Base-by-base conservation (phyloP, 1,284 basidiomycete genomes). In the Meira nashicola region DNA sequence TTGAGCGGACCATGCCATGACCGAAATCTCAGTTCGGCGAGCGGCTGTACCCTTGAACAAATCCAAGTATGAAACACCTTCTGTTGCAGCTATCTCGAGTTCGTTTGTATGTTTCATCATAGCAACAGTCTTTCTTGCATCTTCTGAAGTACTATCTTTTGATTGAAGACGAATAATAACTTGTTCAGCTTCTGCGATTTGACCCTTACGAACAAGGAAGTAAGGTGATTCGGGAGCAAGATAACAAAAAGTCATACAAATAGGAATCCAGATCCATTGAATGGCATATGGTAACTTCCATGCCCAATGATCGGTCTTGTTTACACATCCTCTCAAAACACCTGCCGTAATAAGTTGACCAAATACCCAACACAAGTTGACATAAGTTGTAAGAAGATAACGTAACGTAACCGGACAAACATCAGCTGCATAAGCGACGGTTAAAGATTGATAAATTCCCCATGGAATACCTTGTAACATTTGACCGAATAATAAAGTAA, bases 391-490 rank as follows among this genome's bases (percentile, higher is more conserved):
- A 12, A 83, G 73, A 69, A 81, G 80, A 17, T 75, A 78, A 37
- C 83, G 80, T 1, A 83, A 74, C 10, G 76, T 73, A 44, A 80
- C 80, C 1, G 82, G 82, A 38, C 79, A 80, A 38, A 83, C 78
- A 53, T 83, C 82, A 39, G 80, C 78, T n/a, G 83, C 82, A 61
- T 82, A 83, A 0, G 81, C 73, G 8, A 80, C 80, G 6, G 80
- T 81, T 1, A 82, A 67, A 0, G 82, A 81, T 65, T 81, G 79
- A 73, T 78, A 79, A 41, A 73, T 73, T 71, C 81, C 80, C 80
- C 80, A 82, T 21, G 79, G 78, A 37, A 80, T 65, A 55, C 80
- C 80, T 52, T 77, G 78, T 21, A 80, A 59, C 39, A 81, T 67
- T 64, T 82, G 69, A 15, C 78, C 67, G 33, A 75, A 69, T 44